Evolutionary conservation across 116 monocot species (phyloP).

Genomic region (Posidonia oceanica): DNA sequence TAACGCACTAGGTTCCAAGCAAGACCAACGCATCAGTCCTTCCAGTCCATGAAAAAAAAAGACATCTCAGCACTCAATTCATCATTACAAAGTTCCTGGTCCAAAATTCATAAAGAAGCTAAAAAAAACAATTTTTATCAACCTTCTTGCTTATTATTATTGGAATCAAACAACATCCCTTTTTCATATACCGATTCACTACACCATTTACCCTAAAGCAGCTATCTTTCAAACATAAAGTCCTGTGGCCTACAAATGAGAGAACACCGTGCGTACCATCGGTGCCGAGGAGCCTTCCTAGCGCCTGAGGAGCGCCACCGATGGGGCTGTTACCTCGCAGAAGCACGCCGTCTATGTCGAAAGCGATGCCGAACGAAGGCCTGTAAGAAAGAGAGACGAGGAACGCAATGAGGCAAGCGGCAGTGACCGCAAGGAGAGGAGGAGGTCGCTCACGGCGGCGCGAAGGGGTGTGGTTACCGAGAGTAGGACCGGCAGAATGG

Average conservation of each 20-base stretch:
- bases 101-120: too few relatives aligned
- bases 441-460: not conserved
- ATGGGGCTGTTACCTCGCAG: conserved; percentile 17
- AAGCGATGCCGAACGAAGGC: conserved; percentile 18
- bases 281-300: conserved; percentile 11
- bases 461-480: not conserved
- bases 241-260: too few relatives aligned
- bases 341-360: conserved; percentile 23
- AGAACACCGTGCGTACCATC: conserved; percentile 5
- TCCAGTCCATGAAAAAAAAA: too few relatives aligned
- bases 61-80: not conserved
- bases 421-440: not conserved
- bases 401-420: not conserved
- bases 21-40: too few relatives aligned
- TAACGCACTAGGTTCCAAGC: too few relatives aligned
- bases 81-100: not conserved
- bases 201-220: too few relatives aligned
- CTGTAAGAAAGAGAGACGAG: not conserved
- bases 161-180: too few relatives aligned
- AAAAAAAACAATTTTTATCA: too few relatives aligned
- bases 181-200: too few relatives aligned
- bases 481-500: not conserved
- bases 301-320: conserved; percentile 14
- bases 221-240: too few relatives aligned
- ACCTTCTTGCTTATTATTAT: too few relatives aligned